These are phyloP conservation scores for Fraxinus dipetala DNA, from an alignment of 305 asterid genomes.

Conservation along the genomic window DNA sequence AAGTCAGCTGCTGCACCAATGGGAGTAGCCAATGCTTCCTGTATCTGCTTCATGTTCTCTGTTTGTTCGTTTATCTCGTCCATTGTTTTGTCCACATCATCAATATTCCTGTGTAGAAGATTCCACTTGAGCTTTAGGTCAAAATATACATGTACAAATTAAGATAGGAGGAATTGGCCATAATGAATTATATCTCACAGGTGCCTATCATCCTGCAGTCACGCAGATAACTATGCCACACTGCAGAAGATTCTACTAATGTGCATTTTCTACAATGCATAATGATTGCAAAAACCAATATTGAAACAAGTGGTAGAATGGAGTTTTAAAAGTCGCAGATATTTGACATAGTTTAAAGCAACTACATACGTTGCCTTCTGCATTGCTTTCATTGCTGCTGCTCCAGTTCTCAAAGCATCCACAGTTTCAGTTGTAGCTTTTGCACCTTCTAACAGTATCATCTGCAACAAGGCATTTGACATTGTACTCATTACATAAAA, in stretches of 20 bases:
- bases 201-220: neutral
- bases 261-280: neutral
- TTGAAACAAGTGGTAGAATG: slow-evolving; percentile 4
- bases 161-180: neutral
- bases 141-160: neutral
- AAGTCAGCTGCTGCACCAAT: slow-evolving; percentile 41
- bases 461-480: slow-evolving; percentile 21
- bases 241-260: neutral
- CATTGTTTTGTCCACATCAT: slow-evolving; percentile 58
- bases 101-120: slow-evolving; percentile 37
- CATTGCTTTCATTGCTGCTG: slow-evolving; percentile 56
- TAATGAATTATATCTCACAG: neutral
- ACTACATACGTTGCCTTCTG: slow-evolving; percentile 48
- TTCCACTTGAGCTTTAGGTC: neutral
- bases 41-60: slow-evolving; percentile 47
- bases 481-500: neutral
- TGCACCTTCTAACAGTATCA: slow-evolving; percentile 55
- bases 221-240: neutral
- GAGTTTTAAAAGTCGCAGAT: neutral
- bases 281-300: neutral
- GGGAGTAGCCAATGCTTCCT: slow-evolving; percentile 47
- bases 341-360: neutral
- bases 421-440: slow-evolving; percentile 62
- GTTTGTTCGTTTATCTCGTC: slow-evolving; percentile 56
- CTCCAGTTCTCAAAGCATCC: slow-evolving; percentile 54